These are phyloP conservation scores for Rhodotorula mucilaginosa DNA, from an alignment of 1,284 basidiomycete species.

Conservation along the genomic window DNA sequence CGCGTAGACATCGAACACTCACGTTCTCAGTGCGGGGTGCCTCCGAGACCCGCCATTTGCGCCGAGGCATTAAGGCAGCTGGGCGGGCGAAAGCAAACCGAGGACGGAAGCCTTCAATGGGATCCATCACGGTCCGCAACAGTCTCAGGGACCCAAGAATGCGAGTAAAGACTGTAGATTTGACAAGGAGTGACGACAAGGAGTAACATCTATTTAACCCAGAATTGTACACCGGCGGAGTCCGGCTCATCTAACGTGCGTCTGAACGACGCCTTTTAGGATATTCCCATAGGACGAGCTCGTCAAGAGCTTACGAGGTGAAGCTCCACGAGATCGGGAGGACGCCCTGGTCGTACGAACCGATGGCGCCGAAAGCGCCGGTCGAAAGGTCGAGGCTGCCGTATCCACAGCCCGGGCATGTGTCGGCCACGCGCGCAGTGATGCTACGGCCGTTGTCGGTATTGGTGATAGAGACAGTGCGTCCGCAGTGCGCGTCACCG, in stretches of 20 bases:
- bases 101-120: too few relatives aligned
- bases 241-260: neutral
- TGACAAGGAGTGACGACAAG: neutral
- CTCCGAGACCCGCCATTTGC: too few relatives aligned
- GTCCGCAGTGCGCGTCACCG: conserved; percentile 12
- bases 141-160: neutral
- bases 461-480: conserved; percentile 24
- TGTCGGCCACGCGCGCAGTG: conserved; percentile 53
- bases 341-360: conserved; percentile 3
- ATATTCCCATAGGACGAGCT: neutral
- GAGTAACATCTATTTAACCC: neutral
- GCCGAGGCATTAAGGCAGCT: too few relatives aligned
- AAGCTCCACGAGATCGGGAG: conserved; percentile 8
- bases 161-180: neutral
- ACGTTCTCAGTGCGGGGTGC: too few relatives aligned
- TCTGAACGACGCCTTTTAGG: neutral
- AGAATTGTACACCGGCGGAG: neutral
- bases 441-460: conserved; percentile 60
- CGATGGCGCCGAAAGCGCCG: conserved; percentile 24
- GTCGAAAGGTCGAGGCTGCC: conserved; percentile 24
- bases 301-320: neutral
- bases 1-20: too few relatives aligned
- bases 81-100: too few relatives aligned
- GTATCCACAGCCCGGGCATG: conserved; percentile 25
- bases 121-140: too few relatives aligned